phyloP scores from a whole-genome alignment of 2,329 filamentous ascomycete genomes.

The Cladosporium austrohemisphaericum region DNA sequence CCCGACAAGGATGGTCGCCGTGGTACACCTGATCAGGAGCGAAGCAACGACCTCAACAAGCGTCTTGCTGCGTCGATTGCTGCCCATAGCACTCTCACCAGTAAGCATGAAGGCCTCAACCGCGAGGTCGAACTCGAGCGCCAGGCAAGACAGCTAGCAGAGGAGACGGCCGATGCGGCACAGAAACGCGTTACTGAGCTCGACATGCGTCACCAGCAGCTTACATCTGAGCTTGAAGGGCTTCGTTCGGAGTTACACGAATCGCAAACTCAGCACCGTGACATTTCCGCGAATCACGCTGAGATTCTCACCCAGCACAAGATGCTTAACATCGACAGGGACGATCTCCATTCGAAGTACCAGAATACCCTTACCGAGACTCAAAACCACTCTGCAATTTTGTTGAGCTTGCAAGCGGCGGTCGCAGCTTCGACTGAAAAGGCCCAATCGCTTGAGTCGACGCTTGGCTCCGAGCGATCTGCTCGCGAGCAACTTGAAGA shows the following conservation, averaged over 20 bases:
- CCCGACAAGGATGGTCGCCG: constrained; percentile 57
- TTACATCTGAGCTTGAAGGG: constrained; percentile 77
- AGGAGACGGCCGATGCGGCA: constrained; percentile 79
- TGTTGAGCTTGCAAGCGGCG: constrained; percentile 72
- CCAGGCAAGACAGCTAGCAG: constrained; percentile 75
- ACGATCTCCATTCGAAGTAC: constrained; percentile 67
- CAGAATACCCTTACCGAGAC: constrained; percentile 64
- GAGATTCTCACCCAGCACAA: constrained; percentile 73
- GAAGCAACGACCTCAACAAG: constrained; percentile 70
- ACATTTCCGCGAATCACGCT: constrained; percentile 72
- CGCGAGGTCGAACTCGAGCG: constrained; percentile 76
- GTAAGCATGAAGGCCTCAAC: constrained; percentile 65
- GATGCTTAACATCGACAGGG: constrained; percentile 80
- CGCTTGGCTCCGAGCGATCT: constrained; percentile 77
- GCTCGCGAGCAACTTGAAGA: constrained; percentile 70
- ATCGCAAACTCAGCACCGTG: constrained; percentile 70
- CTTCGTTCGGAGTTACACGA: constrained; percentile 82
- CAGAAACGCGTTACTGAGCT: constrained; percentile 80
- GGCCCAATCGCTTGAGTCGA: constrained; percentile 69
- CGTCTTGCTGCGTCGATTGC: constrained; percentile 80
- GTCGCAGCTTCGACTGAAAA: constrained; percentile 76
- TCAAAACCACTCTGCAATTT: constrained; percentile 65
- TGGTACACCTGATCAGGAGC: constrained; percentile 53
- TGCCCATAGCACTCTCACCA: constrained; percentile 74
- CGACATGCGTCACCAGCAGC: constrained; percentile 78